Evolutionary conservation across 805 yeast species (phyloP), one percentile per base, ranked within the genome.

Genomic region (Starmerella apicola): DNA sequence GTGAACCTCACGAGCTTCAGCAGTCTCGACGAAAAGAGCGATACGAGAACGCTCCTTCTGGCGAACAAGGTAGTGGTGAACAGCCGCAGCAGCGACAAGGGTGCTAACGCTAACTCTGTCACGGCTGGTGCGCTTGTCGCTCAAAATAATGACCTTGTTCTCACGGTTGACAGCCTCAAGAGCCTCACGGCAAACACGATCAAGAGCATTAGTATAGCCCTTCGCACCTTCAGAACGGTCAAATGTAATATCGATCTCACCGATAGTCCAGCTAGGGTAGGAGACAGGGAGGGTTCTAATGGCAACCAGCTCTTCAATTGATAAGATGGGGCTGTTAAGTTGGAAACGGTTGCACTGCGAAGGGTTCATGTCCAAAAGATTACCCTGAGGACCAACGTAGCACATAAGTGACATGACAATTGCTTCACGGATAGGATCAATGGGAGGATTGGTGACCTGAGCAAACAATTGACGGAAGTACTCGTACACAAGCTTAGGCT

Each of bases 401-500:
- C 98, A 88, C 61, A 88, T 95, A 51, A 91, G 71, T 10, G 95
- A 83, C 98, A 88, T 88, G 56, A 91, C 97, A 52, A 88, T 82
- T 44, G 79, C 78, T 66, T 88, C 98, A 61, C 97, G 78, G 53
- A 88, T 91, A 38, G 98, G 97, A 61, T 88, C 98, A 58, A 88
- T 91, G 37, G 98, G 97, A 42, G 98, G 98, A 65, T 88, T 88
- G 24, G 98, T 88, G 41, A 88, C 98, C 65, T 88, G 98, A 17
- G 98, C 98, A 65, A 88, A 88, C 56, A 88, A 71, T 62, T 88
- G 94, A 55, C 94, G 77, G 70, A 88, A 91, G 65, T 88, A 88
- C 56, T 91, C 98, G 61, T 81, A 88, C 48, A 84, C 67, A 47
- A 91, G 65, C 51, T 78, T 79, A 32, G 98, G 97, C 63, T 85